Evolutionary conservation across 73 alveolate genomes (phyloP), one percentile per base, ranked within the genome.

Genomic region (Paramecium sonneborni): DNA sequence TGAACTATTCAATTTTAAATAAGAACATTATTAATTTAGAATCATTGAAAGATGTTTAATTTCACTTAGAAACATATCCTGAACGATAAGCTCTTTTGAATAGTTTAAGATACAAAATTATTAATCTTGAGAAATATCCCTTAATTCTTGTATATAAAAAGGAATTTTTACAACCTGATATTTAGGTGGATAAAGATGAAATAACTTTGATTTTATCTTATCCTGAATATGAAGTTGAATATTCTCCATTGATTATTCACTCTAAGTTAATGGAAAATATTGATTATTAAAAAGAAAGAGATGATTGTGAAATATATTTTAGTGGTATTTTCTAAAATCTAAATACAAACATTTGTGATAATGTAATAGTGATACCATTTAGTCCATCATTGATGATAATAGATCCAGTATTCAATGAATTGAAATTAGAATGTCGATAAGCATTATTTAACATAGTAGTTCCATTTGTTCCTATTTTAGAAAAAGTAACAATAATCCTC

Each of bases 181-280:
- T 62, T 8, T 5, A 52, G 68, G 15, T 62, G 0, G 26, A 28
- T 14, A 12, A 32, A 62, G 84, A 62, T 30, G 39, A 62, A 62
- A 6, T 62, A 62, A 62, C 84, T 5, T 26, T 62, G 21, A 62
- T 62, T 12, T 62, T 62, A 30, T 30, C 84, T 14, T 62, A 62
- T 62, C 84, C 84, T 23, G 84, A 62, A 32, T 62, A 62, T 62
- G 44, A 62, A 62, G 84, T 62, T 3, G 84, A 62, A 62, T 32
- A 62, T 62, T 14, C 84, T 8, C 39, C 39, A 62, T 15, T 62
- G 26, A 32, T 62, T 26, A 62, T 62, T 12, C 84, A 62, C 24
- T 30, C 48, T 14, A 62, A 62, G 24, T 14, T 62, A 15, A 32
- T 62, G 84, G 84, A 62, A 62, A 30, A 32, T 62, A n/a, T 62